phyloP scores from a whole-genome alignment of 2,329 filamentous ascomycete species.

The Neofusicoccum ribis region DNA sequence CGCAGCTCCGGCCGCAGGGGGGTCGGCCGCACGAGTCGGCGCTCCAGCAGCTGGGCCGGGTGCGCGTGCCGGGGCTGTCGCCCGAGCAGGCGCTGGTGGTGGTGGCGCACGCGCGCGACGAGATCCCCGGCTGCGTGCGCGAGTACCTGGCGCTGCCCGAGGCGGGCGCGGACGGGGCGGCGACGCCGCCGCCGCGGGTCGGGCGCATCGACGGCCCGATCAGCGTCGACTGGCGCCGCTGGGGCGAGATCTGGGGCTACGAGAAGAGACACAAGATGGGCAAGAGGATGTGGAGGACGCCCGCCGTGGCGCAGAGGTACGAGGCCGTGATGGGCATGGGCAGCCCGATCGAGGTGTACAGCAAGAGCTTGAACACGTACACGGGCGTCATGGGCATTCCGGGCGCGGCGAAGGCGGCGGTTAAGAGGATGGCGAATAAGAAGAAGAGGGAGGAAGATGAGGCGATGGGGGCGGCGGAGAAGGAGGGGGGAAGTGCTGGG shows the following conservation, averaged over 20 bases:
- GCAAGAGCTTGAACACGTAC: not conserved
- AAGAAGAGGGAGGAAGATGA: not conserved
- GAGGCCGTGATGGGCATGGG: not conserved
- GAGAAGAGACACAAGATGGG: too few species aligned
- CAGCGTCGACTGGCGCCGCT: conserved; percentile 57
- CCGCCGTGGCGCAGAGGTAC: not conserved
- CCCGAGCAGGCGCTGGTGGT: conserved; percentile 81
- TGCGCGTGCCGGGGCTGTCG: conserved; percentile 63
- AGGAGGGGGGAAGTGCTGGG: not conserved
- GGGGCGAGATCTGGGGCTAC: conserved; percentile 63
- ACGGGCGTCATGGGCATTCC: not conserved
- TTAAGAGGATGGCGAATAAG: not conserved
- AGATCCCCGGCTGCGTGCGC: conserved; percentile 79
- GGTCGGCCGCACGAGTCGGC: conserved; percentile 46
- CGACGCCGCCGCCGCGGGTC: conserved; percentile 54
- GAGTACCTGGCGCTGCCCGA: conserved; percentile 87
- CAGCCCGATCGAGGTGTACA: not conserved
- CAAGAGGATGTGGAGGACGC: too few species aligned
- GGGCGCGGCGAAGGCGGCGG: not conserved
- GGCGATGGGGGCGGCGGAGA: not conserved
- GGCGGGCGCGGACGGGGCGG: conserved; percentile 56
- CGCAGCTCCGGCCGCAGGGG: conserved; percentile 18
- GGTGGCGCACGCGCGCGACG: conserved; percentile 86
- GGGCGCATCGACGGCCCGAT: conserved; percentile 65
- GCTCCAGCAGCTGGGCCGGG: conserved; percentile 36